phyloP scores from a whole-genome alignment of 1,139 yeast genomes.

The Geotrichum cucujoidarum region DNA sequence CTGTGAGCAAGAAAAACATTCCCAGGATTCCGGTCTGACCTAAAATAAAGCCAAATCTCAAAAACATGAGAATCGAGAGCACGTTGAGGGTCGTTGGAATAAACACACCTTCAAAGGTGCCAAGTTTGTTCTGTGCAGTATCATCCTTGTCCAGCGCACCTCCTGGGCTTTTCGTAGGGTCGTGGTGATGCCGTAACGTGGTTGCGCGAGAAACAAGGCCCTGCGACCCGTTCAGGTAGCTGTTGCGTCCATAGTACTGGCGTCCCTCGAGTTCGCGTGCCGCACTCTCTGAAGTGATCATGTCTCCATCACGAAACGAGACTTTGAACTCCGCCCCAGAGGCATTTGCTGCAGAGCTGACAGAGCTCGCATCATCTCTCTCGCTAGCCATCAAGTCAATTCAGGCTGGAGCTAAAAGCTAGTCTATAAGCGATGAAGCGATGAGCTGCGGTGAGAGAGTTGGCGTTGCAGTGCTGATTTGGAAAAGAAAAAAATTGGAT shows the following conservation, averaged over 20 bases:
- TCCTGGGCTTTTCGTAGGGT: background rate
- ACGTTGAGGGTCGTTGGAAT: conserved; percentile 74
- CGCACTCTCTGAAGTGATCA: conserved; percentile 5
- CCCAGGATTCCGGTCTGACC: conserved; percentile 77
- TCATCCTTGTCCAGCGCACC: background rate
- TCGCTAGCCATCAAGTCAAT: background rate
- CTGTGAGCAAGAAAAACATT: conserved; percentile 42
- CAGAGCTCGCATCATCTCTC: background rate
- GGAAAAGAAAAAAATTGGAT: no score
- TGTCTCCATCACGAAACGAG: conserved; percentile 5
- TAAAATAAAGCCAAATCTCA: conserved; percentile 71
- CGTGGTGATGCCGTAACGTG: background rate
- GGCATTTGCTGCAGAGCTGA: background rate
- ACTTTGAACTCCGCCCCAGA: conserved; percentile 11
- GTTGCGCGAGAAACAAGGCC: background rate
- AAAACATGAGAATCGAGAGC: conserved; percentile 70
- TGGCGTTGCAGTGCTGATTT: no score
- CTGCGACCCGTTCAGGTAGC: background rate
- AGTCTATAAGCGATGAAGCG: background rate
- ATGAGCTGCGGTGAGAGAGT: no score
- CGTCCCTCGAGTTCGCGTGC: conserved; percentile 15
- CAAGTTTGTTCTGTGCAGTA: conserved; percentile 29
- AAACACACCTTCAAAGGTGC: conserved; percentile 49
- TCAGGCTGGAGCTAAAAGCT: background rate
- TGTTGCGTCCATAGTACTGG: conserved; percentile 15